Evolutionary conservation across 1,284 basidiomycete species (phyloP), one percentile per base, ranked within the genome.

Genomic region (Moesziomyces sp.): DNA sequence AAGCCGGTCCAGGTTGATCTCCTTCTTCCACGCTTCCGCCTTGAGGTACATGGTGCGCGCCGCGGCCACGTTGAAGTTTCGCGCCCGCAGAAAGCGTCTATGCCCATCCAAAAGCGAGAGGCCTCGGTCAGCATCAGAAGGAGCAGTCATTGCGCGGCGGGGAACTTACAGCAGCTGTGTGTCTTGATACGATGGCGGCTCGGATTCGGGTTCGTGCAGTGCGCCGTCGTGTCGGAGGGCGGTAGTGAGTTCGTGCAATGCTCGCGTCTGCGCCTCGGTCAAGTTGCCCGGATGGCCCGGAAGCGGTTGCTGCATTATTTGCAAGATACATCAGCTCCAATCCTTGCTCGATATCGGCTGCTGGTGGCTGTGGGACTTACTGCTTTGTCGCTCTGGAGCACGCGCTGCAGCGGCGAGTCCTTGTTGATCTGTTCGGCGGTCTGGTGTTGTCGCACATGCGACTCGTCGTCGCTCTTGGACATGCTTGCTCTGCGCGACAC

Each of bases 211-310:
- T 4, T 58, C 35, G 14, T 60, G 50, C 2, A 82, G 46, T 8
- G 57, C 64, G 10, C 68, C 75, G 11, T 71, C 66, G 14, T 55
- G 55, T n/a, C 46, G 44, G 11, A 82, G 64, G 18, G 46, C 34
- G 13, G 42, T 6, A 5, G 58, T 60, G 2, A 83, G 65, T 14
- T 64, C 57, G 21, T 71, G 62, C 3, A 82, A 65, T 1, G 76
- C 76, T n/a, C 71, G 46, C 11, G 62, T 26, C 54, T 83, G 82
- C 1, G 63, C 35, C 0, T 60, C 34, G 2, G 68, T 66, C 26
- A 83, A 58, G 56, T 82, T 83, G 23, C 81, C 82, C 0, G 76
- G 64, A 46, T 83, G 82, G 3, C 82, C 82, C 0, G 72, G 73
- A 11, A 67, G 61, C 5, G 77, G 65, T 34, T 60, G 35, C 38